Conservation (phyloP, 192 early-diverging fungal genomes). For the Pilaira anomala region DNA sequence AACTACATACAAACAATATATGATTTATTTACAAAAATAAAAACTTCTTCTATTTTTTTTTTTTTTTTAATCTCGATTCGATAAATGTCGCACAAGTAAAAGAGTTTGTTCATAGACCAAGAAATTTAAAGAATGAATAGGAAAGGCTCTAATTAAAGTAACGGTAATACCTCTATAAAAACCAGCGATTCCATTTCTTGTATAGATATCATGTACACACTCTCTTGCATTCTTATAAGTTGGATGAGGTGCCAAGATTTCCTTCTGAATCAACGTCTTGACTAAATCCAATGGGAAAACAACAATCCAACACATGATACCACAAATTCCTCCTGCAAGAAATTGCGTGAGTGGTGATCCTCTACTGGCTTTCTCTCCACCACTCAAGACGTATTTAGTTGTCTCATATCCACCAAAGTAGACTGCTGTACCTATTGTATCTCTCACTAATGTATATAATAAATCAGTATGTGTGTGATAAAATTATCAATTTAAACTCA, state of each 20-base stretch:
- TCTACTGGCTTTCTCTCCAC: conserved; percentile 29
- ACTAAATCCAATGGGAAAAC: conserved; percentile 76
- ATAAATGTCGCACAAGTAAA: conserved; percentile 13
- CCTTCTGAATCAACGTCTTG: conserved; percentile 71
- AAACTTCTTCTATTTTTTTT: no score
- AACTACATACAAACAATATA: no score
- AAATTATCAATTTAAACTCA: neutral
- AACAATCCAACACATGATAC: conserved; percentile 72
- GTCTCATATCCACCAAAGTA: conserved; percentile 75
- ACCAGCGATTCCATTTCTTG: conserved; percentile 50
- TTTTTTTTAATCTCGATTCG: neutral
- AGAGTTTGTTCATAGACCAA: conserved; percentile 67
- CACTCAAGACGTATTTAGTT: conserved; percentile 42
- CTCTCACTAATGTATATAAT: conserved; percentile 35
- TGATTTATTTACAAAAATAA: no score
- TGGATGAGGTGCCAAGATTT: conserved; percentile 52
- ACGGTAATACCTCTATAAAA: conserved; percentile 72
- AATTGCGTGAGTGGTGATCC: conserved; percentile 65
- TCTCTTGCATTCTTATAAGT: conserved; percentile 41
- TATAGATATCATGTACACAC: conserved; percentile 51
- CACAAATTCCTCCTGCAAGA: conserved; percentile 71
- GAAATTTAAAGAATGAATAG: conserved; percentile 79
- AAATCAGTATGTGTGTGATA: no score
- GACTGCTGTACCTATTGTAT: conserved; percentile 69
- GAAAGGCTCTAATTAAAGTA: conserved; percentile 74